phyloP scores from a whole-genome alignment of 352 stramenopile genomes.

The Peronosclerospora sorghi region DNA sequence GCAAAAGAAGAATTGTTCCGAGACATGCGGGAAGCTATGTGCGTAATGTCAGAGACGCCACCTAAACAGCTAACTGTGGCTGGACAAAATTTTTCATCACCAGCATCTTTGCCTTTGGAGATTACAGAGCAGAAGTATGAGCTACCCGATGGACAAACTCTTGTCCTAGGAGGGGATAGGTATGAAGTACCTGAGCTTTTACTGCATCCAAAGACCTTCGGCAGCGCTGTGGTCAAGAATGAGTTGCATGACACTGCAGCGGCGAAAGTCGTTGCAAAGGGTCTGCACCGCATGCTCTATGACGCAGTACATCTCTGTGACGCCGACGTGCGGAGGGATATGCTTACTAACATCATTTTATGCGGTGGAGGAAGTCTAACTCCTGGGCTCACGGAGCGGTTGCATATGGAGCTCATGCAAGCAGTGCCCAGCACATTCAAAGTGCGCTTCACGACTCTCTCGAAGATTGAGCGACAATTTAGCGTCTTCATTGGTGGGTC shows the following conservation, averaged over 20 bases:
- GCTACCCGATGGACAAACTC: constrained; percentile 59
- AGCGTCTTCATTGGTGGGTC: constrained; percentile 83
- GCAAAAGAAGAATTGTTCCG: constrained; percentile 53
- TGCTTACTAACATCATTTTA: constrained; percentile 83
- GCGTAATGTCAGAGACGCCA: constrained; percentile 31
- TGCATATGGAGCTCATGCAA: constrained; percentile 65
- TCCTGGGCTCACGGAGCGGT: constrained; percentile 61
- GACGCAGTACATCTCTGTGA: constrained; percentile 77
- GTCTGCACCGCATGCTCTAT: constrained; percentile 70
- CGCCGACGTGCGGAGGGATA: constrained; percentile 68
- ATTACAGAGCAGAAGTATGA: constrained; percentile 49
- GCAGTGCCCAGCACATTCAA: constrained; percentile 82
- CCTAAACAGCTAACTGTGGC: constrained; percentile 25
- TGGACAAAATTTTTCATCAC: constrained; percentile 10
- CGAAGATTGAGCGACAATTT: constrained; percentile 79
- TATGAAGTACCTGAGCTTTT: constrained; percentile 69
- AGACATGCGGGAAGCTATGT: constrained; percentile 67
- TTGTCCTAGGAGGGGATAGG: constrained; percentile 57
- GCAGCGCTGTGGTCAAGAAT: constrained; percentile 30
- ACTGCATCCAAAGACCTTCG: constrained; percentile 54
- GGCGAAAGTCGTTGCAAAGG: constrained; percentile 43
- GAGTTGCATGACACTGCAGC: constrained; percentile 36
- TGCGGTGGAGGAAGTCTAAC: constrained; percentile 71
- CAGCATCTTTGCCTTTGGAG: constrained; percentile 7
- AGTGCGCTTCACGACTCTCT: constrained; percentile 73